A percentile compares a stretch with the other conserved stretches of the same genome.
Conservation (phyloP, 225 moss, liverwort and hornwort genomes). For the Asterella californica region DNA sequence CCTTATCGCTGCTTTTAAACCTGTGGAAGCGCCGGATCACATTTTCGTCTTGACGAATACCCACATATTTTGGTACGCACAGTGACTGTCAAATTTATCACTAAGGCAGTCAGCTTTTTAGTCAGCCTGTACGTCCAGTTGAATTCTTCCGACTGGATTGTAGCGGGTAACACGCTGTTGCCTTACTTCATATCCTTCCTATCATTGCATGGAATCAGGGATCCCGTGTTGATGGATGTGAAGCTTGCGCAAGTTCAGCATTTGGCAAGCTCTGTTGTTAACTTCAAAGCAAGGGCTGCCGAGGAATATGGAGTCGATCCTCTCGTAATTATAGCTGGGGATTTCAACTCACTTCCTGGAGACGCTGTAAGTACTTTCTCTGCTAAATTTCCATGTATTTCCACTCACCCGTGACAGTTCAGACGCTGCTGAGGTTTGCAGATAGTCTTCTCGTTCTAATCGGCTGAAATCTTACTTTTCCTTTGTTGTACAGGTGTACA, state of each 20-base stretch:
- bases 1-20: constrained; percentile 69
- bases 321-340: constrained; percentile 58
- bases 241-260: constrained; percentile 83
- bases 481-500: constrained; percentile 52
- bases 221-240: constrained; percentile 85
- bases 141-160: not conserved
- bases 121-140: not conserved
- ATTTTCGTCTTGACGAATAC: constrained; percentile 67
- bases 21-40: constrained; percentile 51
- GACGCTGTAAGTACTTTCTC: constrained; percentile 47
- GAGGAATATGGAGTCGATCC: constrained; percentile 47
- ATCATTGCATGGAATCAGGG: constrained; percentile 37
- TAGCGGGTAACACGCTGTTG: not conserved
- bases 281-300: constrained; percentile 43
- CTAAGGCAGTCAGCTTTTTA: not conserved
- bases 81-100: not conserved
- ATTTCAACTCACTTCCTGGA: constrained; percentile 85
- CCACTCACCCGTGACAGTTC: not conserved
- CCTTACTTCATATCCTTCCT: not conserved
- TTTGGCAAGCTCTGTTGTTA: constrained; percentile 47
- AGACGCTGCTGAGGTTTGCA: not conserved
- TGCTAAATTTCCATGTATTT: not conserved
- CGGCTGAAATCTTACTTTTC: not conserved
- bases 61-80: constrained; percentile 72
- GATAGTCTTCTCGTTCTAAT: not conserved